phyloP scores from a whole-genome alignment of 805 yeast species.

The Barnettozyma pratensis region DNA sequence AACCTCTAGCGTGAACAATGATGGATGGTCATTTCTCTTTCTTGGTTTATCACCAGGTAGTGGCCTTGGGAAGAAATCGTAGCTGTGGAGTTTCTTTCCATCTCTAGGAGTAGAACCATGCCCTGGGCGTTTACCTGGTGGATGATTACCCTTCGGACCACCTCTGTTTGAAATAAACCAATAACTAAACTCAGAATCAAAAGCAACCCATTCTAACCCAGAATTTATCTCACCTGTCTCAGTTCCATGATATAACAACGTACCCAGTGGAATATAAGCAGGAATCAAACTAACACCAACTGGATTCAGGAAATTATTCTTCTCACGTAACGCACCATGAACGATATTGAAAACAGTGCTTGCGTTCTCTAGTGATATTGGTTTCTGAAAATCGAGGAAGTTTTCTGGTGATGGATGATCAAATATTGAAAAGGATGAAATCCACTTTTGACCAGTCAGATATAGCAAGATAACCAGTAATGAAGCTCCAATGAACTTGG shows the following conservation, averaged over 20 bases:
- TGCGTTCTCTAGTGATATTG: constrained; percentile 43
- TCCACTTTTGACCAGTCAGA: neutral
- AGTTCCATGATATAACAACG: constrained; percentile 52
- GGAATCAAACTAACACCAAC: constrained; percentile 55
- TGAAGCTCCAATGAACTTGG: neutral
- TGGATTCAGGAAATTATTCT: constrained; percentile 47
- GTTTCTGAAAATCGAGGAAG: constrained; percentile 5
- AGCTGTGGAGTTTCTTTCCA: neutral
- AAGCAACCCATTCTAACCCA: constrained; percentile 56
- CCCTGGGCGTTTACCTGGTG: constrained; percentile 7
- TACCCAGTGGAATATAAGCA: constrained; percentile 55
- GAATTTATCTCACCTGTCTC: constrained; percentile 36
- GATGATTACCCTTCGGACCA: constrained; percentile 9
- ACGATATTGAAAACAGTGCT: constrained; percentile 52
- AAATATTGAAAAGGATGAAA: neutral
- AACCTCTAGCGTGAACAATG: constrained; percentile 42
- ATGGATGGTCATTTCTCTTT: constrained; percentile 9
- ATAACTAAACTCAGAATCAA: constrained; percentile 59
- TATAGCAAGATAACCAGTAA: neutral
- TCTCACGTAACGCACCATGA: constrained; percentile 46
- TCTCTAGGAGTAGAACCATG: constrained; percentile 1
- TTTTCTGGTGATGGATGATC: neutral
- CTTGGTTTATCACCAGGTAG: neutral
- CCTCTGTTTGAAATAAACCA: constrained; percentile 33
- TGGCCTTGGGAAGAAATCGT: neutral